phyloP scores from a whole-genome alignment of 2,329 filamentous ascomycete species.

The Aspergillus versicolor region DNA sequence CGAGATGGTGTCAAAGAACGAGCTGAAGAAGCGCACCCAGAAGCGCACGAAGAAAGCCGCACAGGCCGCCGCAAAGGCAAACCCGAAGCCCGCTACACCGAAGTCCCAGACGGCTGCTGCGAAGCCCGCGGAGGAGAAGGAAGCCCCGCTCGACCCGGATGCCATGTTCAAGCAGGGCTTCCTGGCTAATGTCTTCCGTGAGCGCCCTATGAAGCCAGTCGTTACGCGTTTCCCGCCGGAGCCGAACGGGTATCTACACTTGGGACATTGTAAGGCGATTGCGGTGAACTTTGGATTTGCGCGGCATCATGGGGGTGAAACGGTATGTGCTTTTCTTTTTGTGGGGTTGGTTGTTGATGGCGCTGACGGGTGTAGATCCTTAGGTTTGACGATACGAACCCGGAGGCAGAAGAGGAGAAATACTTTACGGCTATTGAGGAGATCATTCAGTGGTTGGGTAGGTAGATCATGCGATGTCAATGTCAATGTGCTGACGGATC shows the following conservation, averaged over 20 bases:
- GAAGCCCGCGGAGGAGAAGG: conserved; percentile 20
- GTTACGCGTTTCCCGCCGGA: conserved; percentile 77
- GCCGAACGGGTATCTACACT: conserved; percentile 90
- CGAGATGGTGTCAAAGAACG: conserved; percentile 28
- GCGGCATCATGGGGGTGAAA: conserved; percentile 71
- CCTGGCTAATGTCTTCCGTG: conserved; percentile 68
- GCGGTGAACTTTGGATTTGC: conserved; percentile 96
- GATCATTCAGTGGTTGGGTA: conserved; percentile 74
- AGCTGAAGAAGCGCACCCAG: conserved; percentile 28
- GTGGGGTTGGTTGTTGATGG: background rate
- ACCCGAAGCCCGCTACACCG: conserved; percentile 40
- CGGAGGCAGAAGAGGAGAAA: conserved; percentile 84
- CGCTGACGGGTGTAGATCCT: conserved; percentile 34
- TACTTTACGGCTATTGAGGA: conserved; percentile 90
- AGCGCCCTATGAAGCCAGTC: conserved; percentile 54
- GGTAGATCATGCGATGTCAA: background rate
- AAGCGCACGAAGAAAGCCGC: conserved; percentile 29
- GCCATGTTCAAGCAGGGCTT: conserved; percentile 81
- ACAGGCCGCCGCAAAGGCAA: conserved; percentile 28
- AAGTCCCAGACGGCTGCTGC: conserved; percentile 18
- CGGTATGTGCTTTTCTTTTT: background rate
- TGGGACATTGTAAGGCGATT: conserved; percentile 94
- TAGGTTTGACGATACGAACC: conserved; percentile 93
- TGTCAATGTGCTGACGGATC: background rate
- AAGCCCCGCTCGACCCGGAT: conserved; percentile 46